Conservation (phyloP, 495 filamentous ascomycete species). For the Aspergillus panamensis region DNA sequence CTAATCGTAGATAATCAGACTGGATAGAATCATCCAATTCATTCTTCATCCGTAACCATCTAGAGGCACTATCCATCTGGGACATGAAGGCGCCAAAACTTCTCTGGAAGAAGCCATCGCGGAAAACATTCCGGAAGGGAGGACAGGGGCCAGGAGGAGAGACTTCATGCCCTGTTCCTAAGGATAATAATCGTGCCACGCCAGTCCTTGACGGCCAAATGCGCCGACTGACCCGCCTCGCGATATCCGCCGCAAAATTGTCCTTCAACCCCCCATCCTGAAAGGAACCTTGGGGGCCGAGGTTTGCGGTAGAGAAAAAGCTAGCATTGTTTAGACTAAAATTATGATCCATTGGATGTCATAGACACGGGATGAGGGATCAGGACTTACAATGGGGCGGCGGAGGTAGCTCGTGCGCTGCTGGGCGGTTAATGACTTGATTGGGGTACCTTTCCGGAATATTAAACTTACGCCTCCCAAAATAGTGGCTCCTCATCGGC, state of each 20-base stretch:
- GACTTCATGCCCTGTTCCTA: slow-evolving; percentile 17
- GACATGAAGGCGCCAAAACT: slow-evolving; percentile 27
- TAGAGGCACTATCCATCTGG: slow-evolving; percentile 20
- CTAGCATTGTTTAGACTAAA: slow-evolving; percentile 1
- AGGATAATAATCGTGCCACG: slow-evolving; percentile 17
- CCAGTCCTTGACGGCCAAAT: slow-evolving; percentile 20
- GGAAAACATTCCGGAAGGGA: slow-evolving; percentile 23
- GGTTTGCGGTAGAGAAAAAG: slow-evolving; percentile 22
- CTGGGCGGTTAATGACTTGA: neutral
- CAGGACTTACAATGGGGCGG: slow-evolving; percentile 20
- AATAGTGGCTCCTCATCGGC: slow-evolving; percentile 20
- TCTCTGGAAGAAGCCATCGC: slow-evolving; percentile 23
- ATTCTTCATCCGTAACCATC: slow-evolving; percentile 18
- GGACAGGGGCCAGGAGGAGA: slow-evolving; percentile 7
- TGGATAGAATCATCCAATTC: slow-evolving; percentile 7
- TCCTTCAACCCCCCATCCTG: slow-evolving; percentile 27
- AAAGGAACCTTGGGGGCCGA: slow-evolving; percentile 22
- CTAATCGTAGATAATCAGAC: slow-evolving; percentile 13
- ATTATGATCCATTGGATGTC: neutral
- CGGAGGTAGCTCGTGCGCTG: slow-evolving; percentile 23
- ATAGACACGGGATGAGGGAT: neutral
- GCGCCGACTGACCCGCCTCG: slow-evolving; percentile 13
- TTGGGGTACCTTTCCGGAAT: neutral
- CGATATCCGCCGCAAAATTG: slow-evolving; percentile 26
- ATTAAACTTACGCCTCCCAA: slow-evolving; percentile 23